phyloP scores from a whole-genome alignment of 108 stramenopile species.

The Bacterosira constricta region DNA sequence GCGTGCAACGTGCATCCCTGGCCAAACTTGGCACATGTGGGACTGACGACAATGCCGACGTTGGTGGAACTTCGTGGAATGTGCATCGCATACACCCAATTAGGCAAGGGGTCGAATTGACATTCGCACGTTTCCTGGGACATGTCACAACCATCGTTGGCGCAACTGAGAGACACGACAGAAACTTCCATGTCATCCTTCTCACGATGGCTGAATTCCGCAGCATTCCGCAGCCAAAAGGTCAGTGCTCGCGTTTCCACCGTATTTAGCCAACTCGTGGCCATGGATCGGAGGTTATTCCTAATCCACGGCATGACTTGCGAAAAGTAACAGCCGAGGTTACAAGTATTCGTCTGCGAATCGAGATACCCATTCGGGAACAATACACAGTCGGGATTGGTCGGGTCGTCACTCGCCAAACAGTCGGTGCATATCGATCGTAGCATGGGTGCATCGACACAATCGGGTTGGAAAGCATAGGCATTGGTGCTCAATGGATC shows the following conservation, averaged over 20 bases:
- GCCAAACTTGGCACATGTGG: constrained; percentile 41
- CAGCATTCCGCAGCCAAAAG: constrained; percentile 43
- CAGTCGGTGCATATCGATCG: constrained; percentile 10
- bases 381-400: constrained; percentile 17
- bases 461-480: constrained; percentile 26
- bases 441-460: constrained; percentile 20
- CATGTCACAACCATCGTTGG: constrained; percentile 32
- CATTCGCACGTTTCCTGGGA: constrained; percentile 13
- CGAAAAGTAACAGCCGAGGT: constrained; percentile 10
- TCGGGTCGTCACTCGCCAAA: constrained; percentile 10
- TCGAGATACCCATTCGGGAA: constrained; percentile 27
- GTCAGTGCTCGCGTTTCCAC: constrained; percentile 37
- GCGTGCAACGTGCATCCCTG: constrained; percentile 34
- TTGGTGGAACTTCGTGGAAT: constrained; percentile 45
- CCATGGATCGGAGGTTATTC: constrained; percentile 21
- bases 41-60: constrained; percentile 26
- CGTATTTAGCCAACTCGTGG: constrained; percentile 31
- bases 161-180: constrained; percentile 26
- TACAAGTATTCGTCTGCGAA: constrained; percentile 6
- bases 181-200: constrained; percentile 44
- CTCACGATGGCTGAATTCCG: constrained; percentile 35
- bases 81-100: constrained; percentile 41
- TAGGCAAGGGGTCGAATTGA: constrained; percentile 24
- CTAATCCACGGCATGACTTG: constrained; percentile 38
- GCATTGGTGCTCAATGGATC: constrained; percentile 24